Base-by-base conservation (phyloP, 1,139 yeast genomes). In the Meyerozyma athensensis region DNA sequence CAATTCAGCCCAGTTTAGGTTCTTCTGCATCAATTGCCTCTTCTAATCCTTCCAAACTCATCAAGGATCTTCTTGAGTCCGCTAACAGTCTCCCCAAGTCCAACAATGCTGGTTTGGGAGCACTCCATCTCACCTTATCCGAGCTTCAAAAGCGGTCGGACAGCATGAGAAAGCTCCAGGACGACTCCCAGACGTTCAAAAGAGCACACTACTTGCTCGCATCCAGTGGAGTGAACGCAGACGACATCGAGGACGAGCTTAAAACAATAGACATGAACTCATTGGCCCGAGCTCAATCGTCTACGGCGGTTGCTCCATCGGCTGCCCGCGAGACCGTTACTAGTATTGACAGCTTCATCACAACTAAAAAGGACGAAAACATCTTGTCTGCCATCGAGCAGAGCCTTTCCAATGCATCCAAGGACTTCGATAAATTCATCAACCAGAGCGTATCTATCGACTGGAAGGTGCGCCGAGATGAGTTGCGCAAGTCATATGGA, bases 181-280 rank as follows among this genome's bases (percentile, higher is more conserved):
- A 62, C 8, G 60, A 59, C 23, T 49, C 64, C 14, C 76, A 79
- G 44, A 39, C 40, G 38, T 84, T 76, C 54, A 86, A 96, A 2
- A 86, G 84, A 50, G 97, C 97, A 0, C 97, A 89, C 52, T 90
- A 90, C 56, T 65, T 90, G 34, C 69, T 92, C 39, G 96, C 97
- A 2, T 86, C 94, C 1, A 84, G 94, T 53, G 97, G 96, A 0
- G 73, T 90, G 39, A 82, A 87, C 40, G 86, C 95, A 33, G 96
- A 87, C 51, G 95, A 87, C 40, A 81, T 92, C 35, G 90, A 85
- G 47, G 69, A 72, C 34, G 90, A 86, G 38, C 64, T 82, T 46
- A 73, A 72, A 36, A 43, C 63, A 9, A 61, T 66, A 23, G 56
- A 57, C 30, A 43, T 59, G 9, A 20, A 38, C 2, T 23, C 40